phyloP scores from a whole-genome alignment of 208 protist genomes.

The Eutreptiella sp. region DNA sequence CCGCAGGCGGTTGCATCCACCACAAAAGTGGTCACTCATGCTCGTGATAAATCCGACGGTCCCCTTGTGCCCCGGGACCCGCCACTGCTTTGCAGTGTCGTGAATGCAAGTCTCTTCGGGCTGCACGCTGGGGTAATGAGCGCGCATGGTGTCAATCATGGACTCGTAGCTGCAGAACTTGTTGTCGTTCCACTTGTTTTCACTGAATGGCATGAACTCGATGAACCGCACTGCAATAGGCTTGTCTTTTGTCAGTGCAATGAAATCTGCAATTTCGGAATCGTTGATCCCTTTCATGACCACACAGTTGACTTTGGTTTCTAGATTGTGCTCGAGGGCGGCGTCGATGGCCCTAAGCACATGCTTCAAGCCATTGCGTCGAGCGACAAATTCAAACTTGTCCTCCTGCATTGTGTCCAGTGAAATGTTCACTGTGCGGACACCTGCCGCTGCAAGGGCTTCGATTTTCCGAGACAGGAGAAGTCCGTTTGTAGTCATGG shows the following conservation, averaged over 20 bases:
- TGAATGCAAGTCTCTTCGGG: too few relatives aligned
- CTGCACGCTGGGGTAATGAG: too few relatives aligned
- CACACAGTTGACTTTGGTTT: constrained; percentile 60
- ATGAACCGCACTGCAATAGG: constrained; percentile 62
- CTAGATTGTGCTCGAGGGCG: constrained; percentile 18
- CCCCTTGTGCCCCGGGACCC: constrained; percentile 28
- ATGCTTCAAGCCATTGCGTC: constrained; percentile 31
- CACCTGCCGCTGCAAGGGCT: constrained; percentile 33
- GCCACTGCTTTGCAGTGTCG: too few relatives aligned
- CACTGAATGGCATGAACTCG: constrained; percentile 71
- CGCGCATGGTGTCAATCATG: constrained; percentile 13
- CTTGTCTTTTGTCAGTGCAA: constrained; percentile 36
- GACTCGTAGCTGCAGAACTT: constrained; percentile 39
- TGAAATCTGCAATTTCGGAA: constrained; percentile 37
- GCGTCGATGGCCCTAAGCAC: constrained; percentile 33
- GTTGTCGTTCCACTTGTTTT: constrained; percentile 50
- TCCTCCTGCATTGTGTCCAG: constrained; percentile 51
- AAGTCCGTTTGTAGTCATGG: constrained; percentile 59
- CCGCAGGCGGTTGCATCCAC: constrained; percentile 59
- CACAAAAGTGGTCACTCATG: constrained; percentile 70
- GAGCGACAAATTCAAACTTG: constrained; percentile 52
- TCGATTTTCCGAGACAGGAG: constrained; percentile 39
- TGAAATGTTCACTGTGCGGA: constrained; percentile 56
- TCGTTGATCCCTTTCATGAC: constrained; percentile 57
- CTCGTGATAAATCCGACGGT: constrained; percentile 61